Conservation (phyloP, 768 basidiomycete genomes). For the Strobilomyces echinocephalus region DNA sequence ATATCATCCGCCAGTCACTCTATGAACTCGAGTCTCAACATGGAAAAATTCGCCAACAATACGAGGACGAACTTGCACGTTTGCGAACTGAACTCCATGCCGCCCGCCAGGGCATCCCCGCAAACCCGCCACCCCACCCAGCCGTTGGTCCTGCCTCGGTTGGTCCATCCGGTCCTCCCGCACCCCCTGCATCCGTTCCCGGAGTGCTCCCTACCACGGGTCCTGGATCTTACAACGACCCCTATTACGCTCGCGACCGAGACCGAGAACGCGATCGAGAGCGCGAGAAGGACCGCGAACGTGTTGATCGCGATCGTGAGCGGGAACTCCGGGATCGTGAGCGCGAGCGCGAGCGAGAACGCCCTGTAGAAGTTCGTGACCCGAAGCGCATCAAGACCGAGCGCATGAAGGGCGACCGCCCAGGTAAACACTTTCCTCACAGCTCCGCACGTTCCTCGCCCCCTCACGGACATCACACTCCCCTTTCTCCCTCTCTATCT, state of each 20-base stretch:
- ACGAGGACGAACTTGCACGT: conserved; percentile 77
- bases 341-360: conserved; percentile 42
- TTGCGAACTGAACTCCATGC: conserved; percentile 66
- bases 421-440: conserved; percentile 33
- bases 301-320: conserved; percentile 35
- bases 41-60: conserved; percentile 77
- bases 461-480: conserved; percentile 30
- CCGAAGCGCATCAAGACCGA: conserved; percentile 59
- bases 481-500: conserved; percentile 24
- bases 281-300: conserved; percentile 39
- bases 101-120: conserved; percentile 37
- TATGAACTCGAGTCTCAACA: conserved; percentile 92
- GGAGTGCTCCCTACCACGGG: conserved; percentile 26
- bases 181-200: conserved; percentile 29
- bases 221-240: conserved; percentile 33
- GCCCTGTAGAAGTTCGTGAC: conserved; percentile 47
- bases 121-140: conserved; percentile 34
- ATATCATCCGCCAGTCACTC: conserved; percentile 81
- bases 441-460: conserved; percentile 27
- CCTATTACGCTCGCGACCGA: conserved; percentile 37
- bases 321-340: conserved; percentile 35
- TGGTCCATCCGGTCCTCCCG: conserved; percentile 32
- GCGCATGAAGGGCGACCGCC: conserved; percentile 41
- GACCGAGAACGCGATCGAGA: conserved; percentile 38
- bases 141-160: conserved; percentile 32